These are phyloP conservation scores for Porcisia deanei DNA, from an alignment of 208 protist species.

Conservation along the genomic window DNA sequence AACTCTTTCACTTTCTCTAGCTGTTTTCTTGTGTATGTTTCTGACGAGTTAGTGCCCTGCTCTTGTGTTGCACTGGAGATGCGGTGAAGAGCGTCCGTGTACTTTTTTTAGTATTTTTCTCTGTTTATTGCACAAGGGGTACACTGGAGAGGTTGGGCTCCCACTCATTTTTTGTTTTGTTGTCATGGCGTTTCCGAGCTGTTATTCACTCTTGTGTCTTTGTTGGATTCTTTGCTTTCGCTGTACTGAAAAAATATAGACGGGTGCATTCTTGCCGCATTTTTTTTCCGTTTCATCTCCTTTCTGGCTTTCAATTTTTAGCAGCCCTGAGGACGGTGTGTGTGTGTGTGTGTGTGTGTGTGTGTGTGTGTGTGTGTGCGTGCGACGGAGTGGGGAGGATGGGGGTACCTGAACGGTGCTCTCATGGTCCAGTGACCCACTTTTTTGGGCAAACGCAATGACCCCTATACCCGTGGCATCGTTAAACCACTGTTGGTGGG, in stretches of 20 bases:
- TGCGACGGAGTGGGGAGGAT: background rate
- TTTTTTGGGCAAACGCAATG: background rate
- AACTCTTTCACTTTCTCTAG: background rate
- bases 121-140: background rate
- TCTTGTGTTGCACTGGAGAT: background rate
- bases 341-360: no score
- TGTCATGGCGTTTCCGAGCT: background rate
- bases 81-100: background rate
- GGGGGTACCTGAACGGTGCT: background rate
- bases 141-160: background rate
- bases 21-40: background rate
- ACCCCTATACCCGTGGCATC: background rate
- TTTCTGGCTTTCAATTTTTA: no score
- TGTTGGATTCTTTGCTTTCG: background rate
- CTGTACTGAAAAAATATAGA: background rate
- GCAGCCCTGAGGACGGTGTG: background rate
- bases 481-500: background rate
- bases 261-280: background rate
- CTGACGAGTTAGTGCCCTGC: background rate
- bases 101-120: background rate
- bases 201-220: background rate
- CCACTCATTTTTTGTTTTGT: background rate
- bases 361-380: no score
- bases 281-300: background rate
- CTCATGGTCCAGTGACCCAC: background rate